A percentile compares a stretch with the other conserved stretches of the same genome.
Evolutionary conservation across 768 basidiomycete genomes (phyloP).

Genomic region (Pulveroboletus sp.): DNA sequence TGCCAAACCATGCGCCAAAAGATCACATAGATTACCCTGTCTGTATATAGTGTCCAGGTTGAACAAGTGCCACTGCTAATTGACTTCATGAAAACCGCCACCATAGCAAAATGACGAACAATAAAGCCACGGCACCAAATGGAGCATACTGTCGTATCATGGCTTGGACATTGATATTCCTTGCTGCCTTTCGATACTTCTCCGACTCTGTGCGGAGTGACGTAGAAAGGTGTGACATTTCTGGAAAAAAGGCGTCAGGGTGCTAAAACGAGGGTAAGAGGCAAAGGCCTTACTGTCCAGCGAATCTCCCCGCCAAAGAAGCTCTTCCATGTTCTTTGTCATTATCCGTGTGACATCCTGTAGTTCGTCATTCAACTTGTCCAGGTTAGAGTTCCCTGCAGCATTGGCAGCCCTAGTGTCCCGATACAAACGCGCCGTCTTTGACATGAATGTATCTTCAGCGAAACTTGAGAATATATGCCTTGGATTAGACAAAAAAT

Average conservation of each 20-base stretch:
- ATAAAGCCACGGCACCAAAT: constrained; percentile 73
- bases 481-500: neutral
- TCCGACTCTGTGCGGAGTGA: constrained; percentile 95
- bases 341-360: constrained; percentile 99
- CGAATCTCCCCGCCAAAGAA: constrained; percentile 97
- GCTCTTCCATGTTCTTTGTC: constrained; percentile 99
- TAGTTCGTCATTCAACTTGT: constrained; percentile 91
- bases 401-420: constrained; percentile 87
- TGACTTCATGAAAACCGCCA: constrained; percentile 67
- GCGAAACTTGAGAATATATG: constrained; percentile 2
- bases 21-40: constrained; percentile 27
- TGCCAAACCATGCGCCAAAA: constrained; percentile 2
- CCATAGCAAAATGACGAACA: constrained; percentile 74
- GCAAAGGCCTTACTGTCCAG: constrained; percentile 73
- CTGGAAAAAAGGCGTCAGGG: constrained; percentile 36
- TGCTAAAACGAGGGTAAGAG: constrained; percentile 1
- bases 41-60: constrained; percentile 21
- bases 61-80: constrained; percentile 12
- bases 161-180: constrained; percentile 91
- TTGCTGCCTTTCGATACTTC: constrained; percentile 93
- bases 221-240: constrained; percentile 95
- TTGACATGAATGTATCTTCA: constrained; percentile 97
- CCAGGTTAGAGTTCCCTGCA: constrained; percentile 62
- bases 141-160: constrained; percentile 97
- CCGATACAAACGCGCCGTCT: constrained; percentile 91